Base-by-base conservation (phyloP, 2,329 filamentous ascomycete genomes). In the Aspergillus jensenii region DNA sequence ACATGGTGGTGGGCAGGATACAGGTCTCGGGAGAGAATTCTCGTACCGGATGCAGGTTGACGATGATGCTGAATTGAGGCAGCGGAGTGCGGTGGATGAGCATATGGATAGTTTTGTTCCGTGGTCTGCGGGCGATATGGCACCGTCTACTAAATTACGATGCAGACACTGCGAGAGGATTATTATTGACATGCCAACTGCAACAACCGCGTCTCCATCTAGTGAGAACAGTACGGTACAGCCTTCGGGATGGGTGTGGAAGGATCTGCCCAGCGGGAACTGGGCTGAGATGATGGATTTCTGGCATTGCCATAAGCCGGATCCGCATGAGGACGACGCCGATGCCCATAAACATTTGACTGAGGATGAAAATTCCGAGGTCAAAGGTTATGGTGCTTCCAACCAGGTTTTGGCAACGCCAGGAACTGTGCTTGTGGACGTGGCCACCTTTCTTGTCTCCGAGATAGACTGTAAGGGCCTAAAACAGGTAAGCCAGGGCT, bases 231-330 rank as follows among this genome's bases (percentile, higher is more conserved):
- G 15, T 9, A 17, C 25, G 11, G 9, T 19, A 15, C 43, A 41
- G 21, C 5, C 7, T 7, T 65, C 52, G 3, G 78, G 85, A 7
- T 76, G 74, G 40, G 74, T 77, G 39, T 99, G 95, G 93, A 96
- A 93, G 75, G 92, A 99, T 69, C 79, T 99, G 17, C 95, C 95
- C 0, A 96, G 92, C 69, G 92, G 96, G 67, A 93, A 96, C 69
- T 99, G 95, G 95, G 96, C 95, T 0, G 95, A 99, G 77, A 96
- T 99, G 93, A 99, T 99, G 95, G 96, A 99, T 74, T 96, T 99
- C 66, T 99, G 95, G 95, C 96, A 99, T 75, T 99, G 95, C 69
- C 95, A 99, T 74, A 98, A 98, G 75, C 95, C 96, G 2, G 79
- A 83, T 60, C 66, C 80, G 25, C 75, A 82, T 31, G 67, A 71